Percentiles rank a stretch among this genome's conserved stretches.
Conservation (phyloP, 768 basidiomycete genomes). For the Lyophyllum shimeji region DNA sequence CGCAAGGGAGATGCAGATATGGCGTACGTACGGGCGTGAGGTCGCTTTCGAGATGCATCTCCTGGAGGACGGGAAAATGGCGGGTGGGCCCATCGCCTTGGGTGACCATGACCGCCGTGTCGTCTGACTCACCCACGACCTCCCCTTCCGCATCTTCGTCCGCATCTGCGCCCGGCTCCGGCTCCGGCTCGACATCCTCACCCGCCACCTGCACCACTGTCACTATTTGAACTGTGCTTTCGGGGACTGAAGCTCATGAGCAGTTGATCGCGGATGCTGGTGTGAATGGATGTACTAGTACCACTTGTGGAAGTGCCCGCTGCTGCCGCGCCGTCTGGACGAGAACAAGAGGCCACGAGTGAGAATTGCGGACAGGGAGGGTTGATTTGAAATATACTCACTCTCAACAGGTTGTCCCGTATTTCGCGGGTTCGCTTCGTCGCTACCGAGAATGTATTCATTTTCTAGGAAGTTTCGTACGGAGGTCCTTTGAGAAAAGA, state of each 20-base stretch:
- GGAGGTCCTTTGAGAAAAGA: not conserved
- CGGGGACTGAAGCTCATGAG: slow-evolving; percentile 23
- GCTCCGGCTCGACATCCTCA: slow-evolving; percentile 7
- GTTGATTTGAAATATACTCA: not conserved
- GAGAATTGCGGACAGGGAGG: too few relatives aligned
- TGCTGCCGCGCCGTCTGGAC: slow-evolving; percentile 1
- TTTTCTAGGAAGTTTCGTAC: slow-evolving; percentile 5
- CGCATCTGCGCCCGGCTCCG: slow-evolving; percentile 6
- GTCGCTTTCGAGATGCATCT: not conserved
- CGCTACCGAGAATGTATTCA: slow-evolving; percentile 5
- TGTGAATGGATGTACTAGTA: slow-evolving; percentile 17
- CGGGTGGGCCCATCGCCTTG: not conserved
- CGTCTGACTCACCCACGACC: not conserved
- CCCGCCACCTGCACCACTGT: not conserved
- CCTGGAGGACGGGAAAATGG: not conserved
- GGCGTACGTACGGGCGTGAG: slow-evolving; percentile 5
- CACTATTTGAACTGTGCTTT: slow-evolving; percentile 5
- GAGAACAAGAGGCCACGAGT: not conserved
- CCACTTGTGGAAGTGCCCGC: slow-evolving; percentile 6
- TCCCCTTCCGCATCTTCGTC: slow-evolving; percentile 1
- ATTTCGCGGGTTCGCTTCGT: not conserved
- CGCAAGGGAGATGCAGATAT: not conserved
- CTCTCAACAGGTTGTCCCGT: not conserved
- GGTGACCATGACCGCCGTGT: not conserved
- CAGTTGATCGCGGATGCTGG: slow-evolving; percentile 18